Percentiles rank a stretch among this genome's conserved stretches.
These are phyloP conservation scores for Podosphaera aphanis DNA, from an alignment of 2,329 filamentous ascomycete species.

Conservation along the genomic window DNA sequence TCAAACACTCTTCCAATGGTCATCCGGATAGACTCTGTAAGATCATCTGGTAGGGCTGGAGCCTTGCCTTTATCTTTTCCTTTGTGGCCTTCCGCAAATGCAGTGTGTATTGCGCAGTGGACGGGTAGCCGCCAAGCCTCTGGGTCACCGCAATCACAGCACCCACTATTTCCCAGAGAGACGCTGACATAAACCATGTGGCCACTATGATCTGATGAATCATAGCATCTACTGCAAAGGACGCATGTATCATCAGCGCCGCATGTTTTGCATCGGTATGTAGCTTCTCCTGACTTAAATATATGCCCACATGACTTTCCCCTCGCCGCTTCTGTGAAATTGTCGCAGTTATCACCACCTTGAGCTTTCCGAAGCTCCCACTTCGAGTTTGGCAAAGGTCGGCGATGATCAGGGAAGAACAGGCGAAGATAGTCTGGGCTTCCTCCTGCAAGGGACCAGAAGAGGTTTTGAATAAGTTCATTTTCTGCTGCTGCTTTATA, in stretches of 20 bases:
- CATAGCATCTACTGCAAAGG: conserved; percentile 81
- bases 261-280: conserved; percentile 85
- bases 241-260: conserved; percentile 88
- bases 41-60: conserved; percentile 44
- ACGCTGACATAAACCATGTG: conserved; percentile 80
- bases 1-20: conserved; percentile 72
- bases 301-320: conserved; percentile 95
- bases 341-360: conserved; percentile 76
- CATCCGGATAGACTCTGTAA: conserved; percentile 56
- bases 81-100: conserved; percentile 23
- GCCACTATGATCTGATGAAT: conserved; percentile 79
- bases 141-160: conserved; percentile 88
- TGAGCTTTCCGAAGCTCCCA: conserved; percentile 74
- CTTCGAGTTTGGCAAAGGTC: conserved; percentile 27
- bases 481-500: conserved; percentile 49
- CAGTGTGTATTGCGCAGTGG: conserved; percentile 81
- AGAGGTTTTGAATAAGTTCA: conserved; percentile 57
- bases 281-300: conserved; percentile 81
- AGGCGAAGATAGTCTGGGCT: conserved; percentile 50
- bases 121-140: conserved; percentile 82
- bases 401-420: conserved; percentile 56
- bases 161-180: conserved; percentile 77
- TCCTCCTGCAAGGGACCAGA: conserved; percentile 63
- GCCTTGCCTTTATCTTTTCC: conserved; percentile 34
- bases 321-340: conserved; percentile 77